A percentile compares a stretch with the other conserved stretches of the same genome.
phyloP scores from a whole-genome alignment of 2,329 filamentous ascomycete species.

The Arthroderma uncinatum region DNA sequence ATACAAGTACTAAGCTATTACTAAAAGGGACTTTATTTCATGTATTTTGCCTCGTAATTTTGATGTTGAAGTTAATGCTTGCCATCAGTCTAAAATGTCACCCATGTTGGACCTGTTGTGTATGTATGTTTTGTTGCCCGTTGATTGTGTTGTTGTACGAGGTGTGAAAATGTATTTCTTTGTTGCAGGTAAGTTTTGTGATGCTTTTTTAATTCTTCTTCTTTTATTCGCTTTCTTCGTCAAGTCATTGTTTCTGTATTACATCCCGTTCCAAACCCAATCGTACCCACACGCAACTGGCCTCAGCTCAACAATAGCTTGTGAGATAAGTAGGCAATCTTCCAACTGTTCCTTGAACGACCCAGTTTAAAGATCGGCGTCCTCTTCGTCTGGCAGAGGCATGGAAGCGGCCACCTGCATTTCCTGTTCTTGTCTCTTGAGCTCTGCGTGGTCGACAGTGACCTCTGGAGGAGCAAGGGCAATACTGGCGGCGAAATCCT shows the following conservation, averaged over 20 bases:
- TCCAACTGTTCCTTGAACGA: neutral
- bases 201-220: neutral
- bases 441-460: conserved; percentile 70
- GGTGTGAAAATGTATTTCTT: neutral
- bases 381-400: conserved; percentile 92
- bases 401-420: conserved; percentile 68
- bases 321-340: neutral
- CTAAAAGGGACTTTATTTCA: neutral
- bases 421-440: conserved; percentile 76
- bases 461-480: conserved; percentile 91
- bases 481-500: conserved; percentile 95
- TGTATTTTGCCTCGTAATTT: neutral
- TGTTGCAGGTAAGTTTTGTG: neutral
- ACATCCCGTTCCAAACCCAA: conserved; percentile 1
- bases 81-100: neutral
- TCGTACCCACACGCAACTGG: neutral
- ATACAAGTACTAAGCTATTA: neutral
- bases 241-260: conserved; percentile 2
- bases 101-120: neutral
- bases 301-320: neutral
- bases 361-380: conserved; percentile 47
- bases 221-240: neutral
- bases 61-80: neutral
- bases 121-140: neutral
- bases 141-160: neutral